Conservation (phyloP, 768 basidiomycete genomes). For the Termitomyces sp. region DNA sequence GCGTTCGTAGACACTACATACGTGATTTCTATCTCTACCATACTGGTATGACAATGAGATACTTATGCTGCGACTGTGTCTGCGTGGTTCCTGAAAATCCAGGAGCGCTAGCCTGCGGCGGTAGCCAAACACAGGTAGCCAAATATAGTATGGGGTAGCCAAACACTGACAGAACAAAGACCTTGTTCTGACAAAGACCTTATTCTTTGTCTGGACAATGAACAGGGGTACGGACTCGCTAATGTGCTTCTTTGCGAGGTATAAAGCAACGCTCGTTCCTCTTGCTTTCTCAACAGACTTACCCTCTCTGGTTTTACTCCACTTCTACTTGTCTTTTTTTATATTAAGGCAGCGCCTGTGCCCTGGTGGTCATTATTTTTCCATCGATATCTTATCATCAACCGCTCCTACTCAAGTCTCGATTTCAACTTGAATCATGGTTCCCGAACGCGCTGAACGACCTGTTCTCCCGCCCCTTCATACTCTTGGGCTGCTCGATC, state of each 20-base stretch:
- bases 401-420: too few relatives aligned
- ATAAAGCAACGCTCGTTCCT: conserved; percentile 21
- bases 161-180: conserved; percentile 16
- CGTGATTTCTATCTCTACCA: too few relatives aligned
- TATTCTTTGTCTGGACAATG: conserved; percentile 16
- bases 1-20: too few relatives aligned
- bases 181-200: too few relatives aligned
- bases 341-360: too few relatives aligned
- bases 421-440: too few relatives aligned
- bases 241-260: conserved; percentile 12
- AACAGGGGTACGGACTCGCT: neutral
- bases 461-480: conserved; percentile 51
- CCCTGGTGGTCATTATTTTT: conserved; percentile 28
- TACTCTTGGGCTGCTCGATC: conserved; percentile 35
- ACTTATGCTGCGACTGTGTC: neutral
- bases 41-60: neutral
- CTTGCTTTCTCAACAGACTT: conserved; percentile 14
- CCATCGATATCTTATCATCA: too few relatives aligned
- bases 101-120: neutral
- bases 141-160: neutral
- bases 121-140: too few relatives aligned
- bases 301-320: conserved; percentile 14
- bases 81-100: neutral
- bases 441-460: conserved; percentile 31
- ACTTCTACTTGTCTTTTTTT: neutral